Evolutionary conservation across 2,329 filamentous ascomycete genomes (phyloP).

Genomic region (Cryphonectria radicalis): DNA sequence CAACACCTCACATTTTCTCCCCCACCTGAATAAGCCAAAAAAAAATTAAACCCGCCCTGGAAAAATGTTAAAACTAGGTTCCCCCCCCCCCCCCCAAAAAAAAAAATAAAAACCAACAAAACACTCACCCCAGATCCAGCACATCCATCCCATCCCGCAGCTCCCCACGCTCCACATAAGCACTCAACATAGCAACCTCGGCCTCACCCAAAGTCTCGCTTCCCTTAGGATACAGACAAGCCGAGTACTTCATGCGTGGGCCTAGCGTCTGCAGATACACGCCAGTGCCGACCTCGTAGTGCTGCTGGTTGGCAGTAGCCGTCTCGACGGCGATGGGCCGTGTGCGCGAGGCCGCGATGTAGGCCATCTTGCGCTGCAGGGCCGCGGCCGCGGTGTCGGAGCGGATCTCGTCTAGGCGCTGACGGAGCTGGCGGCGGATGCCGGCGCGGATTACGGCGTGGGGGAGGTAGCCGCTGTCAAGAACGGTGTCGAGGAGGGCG

Average conservation of each 20-base stretch:
- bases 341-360: conserved; percentile 61
- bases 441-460: conserved; percentile 65
- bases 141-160: conserved; percentile 64
- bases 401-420: conserved; percentile 60
- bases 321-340: conserved; percentile 72
- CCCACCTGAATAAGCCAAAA: no score
- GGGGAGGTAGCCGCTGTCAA: conserved; percentile 69
- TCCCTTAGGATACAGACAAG: conserved; percentile 66
- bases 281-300: conserved; percentile 73
- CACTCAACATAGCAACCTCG: conserved; percentile 67
- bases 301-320: conserved; percentile 67
- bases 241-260: conserved; percentile 74
- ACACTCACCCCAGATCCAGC: conserved; percentile 62
- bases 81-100: neutral
- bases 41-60: no score
- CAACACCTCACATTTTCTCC: no score
- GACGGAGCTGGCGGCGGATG: conserved; percentile 67
- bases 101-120: no score
- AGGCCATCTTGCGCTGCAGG: conserved; percentile 65
- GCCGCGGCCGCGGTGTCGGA: conserved; percentile 56
- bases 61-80: no score
- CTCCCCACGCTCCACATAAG: conserved; percentile 64
- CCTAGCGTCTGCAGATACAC: conserved; percentile 66
- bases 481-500: conserved; percentile 51
- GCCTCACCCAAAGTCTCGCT: conserved; percentile 67